These are phyloP conservation scores for Cajanus cajan DNA, from an alignment of 306 rosid species.

Conservation along the genomic window DNA sequence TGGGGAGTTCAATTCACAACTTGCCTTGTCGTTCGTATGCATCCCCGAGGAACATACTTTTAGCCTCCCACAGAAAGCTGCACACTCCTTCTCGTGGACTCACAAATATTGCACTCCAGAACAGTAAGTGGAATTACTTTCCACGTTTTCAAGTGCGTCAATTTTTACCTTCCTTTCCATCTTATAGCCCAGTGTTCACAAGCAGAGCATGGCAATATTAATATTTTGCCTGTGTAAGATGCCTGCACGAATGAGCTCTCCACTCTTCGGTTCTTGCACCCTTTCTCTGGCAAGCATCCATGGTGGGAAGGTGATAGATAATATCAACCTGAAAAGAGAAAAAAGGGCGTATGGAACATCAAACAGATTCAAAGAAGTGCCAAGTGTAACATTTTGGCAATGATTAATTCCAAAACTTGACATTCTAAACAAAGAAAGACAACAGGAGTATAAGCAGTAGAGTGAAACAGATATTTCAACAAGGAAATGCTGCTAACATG, in stretches of 20 bases:
- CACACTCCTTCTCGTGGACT: constrained; percentile 50
- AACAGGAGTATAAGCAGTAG: constrained; percentile 1
- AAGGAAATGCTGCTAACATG: not conserved
- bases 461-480: constrained; percentile 11
- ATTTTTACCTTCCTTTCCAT: constrained; percentile 53
- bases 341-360: not conserved
- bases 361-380: constrained; percentile 4
- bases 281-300: constrained; percentile 40
- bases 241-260: constrained; percentile 56
- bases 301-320: constrained; percentile 13
- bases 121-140: not conserved
- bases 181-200: constrained; percentile 55
- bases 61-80: constrained; percentile 55
- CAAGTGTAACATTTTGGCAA: constrained; percentile 18
- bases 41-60: constrained; percentile 58
- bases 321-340: constrained; percentile 24
- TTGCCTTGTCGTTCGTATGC: constrained; percentile 55
- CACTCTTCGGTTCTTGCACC: constrained; percentile 57
- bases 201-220: constrained; percentile 46
- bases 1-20: constrained; percentile 60
- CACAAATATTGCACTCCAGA: not conserved
- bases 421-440: not conserved
- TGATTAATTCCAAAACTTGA: constrained; percentile 11
- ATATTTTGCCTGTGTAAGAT: constrained; percentile 32
- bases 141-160: not conserved